Conservation (phyloP, 163 green algal species). For the Trebouxiophyceae sp. region DNA sequence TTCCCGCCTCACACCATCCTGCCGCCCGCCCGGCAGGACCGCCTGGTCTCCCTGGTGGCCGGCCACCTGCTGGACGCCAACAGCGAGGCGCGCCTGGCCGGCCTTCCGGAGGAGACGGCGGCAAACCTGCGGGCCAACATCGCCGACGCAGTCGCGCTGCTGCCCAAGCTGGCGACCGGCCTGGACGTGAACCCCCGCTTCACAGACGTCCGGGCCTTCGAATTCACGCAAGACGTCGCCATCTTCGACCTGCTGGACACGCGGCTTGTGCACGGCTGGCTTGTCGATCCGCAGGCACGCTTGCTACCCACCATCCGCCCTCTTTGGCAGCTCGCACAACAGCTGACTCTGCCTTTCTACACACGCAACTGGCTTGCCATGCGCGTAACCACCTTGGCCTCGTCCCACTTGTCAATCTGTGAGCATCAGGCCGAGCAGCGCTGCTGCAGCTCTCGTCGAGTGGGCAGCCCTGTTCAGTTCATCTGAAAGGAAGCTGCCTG, state of each 20-base stretch:
- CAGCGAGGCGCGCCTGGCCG: conserved; percentile 16
- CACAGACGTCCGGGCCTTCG: conserved; percentile 36
- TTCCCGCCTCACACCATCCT: conserved; percentile 1
- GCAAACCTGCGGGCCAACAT: conserved; percentile 71
- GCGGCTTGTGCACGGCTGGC: conserved; percentile 87
- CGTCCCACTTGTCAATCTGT: too few relatives aligned
- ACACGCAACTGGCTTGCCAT: neutral
- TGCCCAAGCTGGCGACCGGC: conserved; percentile 72
- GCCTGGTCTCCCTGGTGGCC: conserved; percentile 60
- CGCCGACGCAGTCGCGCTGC: conserved; percentile 56
- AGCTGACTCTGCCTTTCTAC: neutral
- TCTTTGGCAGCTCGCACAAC: neutral
- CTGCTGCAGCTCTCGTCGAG: too few relatives aligned
- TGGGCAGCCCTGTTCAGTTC: too few relatives aligned
- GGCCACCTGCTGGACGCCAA: conserved; percentile 52
- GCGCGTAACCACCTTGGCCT: too few relatives aligned
- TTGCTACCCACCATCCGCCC: too few relatives aligned
- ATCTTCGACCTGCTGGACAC: conserved; percentile 97
- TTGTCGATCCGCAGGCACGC: conserved; percentile 55
- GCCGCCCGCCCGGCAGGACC: conserved; percentile 37
- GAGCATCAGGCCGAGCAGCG: too few relatives aligned
- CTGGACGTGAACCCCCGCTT: conserved; percentile 95
- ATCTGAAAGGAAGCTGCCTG: too few relatives aligned
- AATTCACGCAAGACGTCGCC: conserved; percentile 77
- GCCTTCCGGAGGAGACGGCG: conserved; percentile 18